phyloP scores from a whole-genome alignment of 2,329 filamentous ascomycete genomes.

The Erysiphe pulchra region DNA sequence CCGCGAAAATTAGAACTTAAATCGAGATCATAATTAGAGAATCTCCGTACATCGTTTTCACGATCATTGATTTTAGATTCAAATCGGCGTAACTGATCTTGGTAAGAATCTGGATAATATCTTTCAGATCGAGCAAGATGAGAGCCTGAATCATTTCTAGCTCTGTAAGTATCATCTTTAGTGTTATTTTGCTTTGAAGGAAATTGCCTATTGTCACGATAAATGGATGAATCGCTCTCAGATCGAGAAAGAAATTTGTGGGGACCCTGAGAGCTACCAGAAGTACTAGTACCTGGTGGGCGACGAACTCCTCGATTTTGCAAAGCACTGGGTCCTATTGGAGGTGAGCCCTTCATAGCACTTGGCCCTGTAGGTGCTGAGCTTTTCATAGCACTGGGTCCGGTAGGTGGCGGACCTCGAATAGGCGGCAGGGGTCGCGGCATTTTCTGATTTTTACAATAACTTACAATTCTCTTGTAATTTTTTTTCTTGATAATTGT shows the following conservation, averaged over 20 bases:
- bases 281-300: not conserved
- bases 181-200: constrained; percentile 1
- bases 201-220: constrained; percentile 3
- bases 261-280: constrained; percentile 6
- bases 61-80: constrained; percentile 1
- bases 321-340: constrained; percentile 1
- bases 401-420: constrained; percentile 7
- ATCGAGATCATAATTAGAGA: not conserved
- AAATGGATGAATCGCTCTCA: constrained; percentile 2
- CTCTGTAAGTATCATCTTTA: not conserved
- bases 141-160: not conserved
- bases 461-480: not conserved
- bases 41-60: constrained; percentile 1
- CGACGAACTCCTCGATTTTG: not conserved
- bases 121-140: constrained; percentile 1
- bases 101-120: constrained; percentile 1
- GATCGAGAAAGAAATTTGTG: constrained; percentile 1
- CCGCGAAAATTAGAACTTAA: not conserved
- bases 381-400: constrained; percentile 6
- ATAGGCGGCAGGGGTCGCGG: constrained; percentile 11
- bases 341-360: constrained; percentile 8
- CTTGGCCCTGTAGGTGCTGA: constrained; percentile 4
- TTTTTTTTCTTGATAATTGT: constrained; percentile 1
- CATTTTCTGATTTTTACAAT: constrained; percentile 5
- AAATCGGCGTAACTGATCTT: constrained; percentile 1